Percentiles rank a stretch among this genome's conserved stretches.
Conservation (phyloP, 2,329 filamentous ascomycete genomes). For the Alternaria triticina region DNA sequence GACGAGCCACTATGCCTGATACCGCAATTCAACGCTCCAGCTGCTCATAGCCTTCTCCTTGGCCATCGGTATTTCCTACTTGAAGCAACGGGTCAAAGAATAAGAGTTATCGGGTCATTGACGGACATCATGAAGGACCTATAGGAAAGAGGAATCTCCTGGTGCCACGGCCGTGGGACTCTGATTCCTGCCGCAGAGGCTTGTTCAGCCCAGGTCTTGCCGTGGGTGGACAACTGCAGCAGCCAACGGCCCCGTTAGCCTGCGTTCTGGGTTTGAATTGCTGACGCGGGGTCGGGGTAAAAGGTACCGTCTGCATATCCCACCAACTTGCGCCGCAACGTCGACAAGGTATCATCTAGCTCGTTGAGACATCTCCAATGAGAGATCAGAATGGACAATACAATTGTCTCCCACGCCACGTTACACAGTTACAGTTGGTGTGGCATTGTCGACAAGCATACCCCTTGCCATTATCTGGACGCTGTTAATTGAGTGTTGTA, state of each 20-base stretch:
- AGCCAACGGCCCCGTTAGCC: constrained; percentile 8
- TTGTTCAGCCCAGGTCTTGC: constrained; percentile 5
- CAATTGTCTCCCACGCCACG: constrained; percentile 4
- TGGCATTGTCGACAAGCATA: background rate
- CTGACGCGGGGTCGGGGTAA: constrained; percentile 32
- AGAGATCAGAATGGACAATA: background rate
- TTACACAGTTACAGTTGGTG: constrained; percentile 3
- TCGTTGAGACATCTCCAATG: constrained; percentile 19
- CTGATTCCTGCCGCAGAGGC: background rate
- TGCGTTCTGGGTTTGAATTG: constrained; percentile 18
- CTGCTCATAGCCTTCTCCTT: background rate
- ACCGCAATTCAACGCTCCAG: constrained; percentile 1
- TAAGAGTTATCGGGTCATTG: background rate
- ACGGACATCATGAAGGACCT: background rate
- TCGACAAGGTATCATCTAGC: constrained; percentile 2
- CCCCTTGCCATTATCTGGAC: constrained; percentile 1
- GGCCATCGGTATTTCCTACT: background rate
- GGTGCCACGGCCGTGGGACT: constrained; percentile 3
- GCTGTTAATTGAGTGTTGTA: background rate
- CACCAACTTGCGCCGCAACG: constrained; percentile 2
- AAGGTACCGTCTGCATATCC: constrained; percentile 16
- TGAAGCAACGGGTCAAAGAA: background rate
- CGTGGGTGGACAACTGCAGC: constrained; percentile 4
- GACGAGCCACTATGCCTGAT: constrained; percentile 7
- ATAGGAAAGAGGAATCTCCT: background rate